Conservation (phyloP, 139 green algal genomes). For the Chlorella sp. region DNA sequence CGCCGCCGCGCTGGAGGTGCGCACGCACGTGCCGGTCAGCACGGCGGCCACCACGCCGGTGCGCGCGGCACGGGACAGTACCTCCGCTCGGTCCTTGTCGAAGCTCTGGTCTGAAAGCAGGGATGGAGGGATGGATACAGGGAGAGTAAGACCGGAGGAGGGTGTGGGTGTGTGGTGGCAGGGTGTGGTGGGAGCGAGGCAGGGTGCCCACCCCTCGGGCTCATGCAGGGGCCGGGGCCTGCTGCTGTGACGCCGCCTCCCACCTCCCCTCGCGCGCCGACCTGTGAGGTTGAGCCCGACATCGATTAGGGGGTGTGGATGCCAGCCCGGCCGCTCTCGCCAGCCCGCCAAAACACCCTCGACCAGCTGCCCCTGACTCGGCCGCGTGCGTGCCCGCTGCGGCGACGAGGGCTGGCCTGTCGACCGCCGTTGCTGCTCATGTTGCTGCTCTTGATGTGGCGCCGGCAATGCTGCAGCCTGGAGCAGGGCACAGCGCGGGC, state of each 20-base stretch:
- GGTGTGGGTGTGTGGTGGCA: neutral
- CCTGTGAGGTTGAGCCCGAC: no score
- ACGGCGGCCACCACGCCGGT: constrained; percentile 53
- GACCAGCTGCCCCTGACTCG: constrained; percentile 50
- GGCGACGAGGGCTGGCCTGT: no score
- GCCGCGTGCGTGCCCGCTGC: constrained; percentile 24
- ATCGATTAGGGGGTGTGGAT: no score
- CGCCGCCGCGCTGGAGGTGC: constrained; percentile 32
- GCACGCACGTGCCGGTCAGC: constrained; percentile 60
- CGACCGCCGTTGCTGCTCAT: constrained; percentile 2
- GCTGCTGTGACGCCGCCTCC: neutral
- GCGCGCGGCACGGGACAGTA: constrained; percentile 49
- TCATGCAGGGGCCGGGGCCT: neutral
- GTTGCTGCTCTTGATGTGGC: neutral
- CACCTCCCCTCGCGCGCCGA: neutral
- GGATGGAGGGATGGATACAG: no score
- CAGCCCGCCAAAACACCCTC: constrained; percentile 6
- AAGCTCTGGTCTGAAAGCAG: no score
- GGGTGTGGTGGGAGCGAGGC: no score
- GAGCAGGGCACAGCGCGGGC: no score
- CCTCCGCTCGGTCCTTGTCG: constrained; percentile 52
- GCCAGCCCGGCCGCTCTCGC: no score
- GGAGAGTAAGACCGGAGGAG: no score
- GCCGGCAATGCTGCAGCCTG: neutral
- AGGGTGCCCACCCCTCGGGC: no score